Percentiles rank a stretch among this genome's conserved stretches.
phyloP scores from a whole-genome alignment of 2,329 filamentous ascomycete species.

The Fusarium fracticaudum region DNA sequence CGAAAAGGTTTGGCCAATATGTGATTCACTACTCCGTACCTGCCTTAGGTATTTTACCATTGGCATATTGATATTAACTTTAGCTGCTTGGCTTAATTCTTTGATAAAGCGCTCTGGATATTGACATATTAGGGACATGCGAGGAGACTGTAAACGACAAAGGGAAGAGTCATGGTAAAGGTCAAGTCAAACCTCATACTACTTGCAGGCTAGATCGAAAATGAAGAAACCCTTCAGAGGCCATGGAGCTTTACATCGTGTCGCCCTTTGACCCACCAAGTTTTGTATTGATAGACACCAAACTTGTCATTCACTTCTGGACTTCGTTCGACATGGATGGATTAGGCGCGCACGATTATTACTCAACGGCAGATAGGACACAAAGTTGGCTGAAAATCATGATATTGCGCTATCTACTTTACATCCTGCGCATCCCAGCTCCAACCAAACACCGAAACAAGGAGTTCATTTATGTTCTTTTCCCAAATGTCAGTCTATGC shows the following conservation, averaged over 20 bases:
- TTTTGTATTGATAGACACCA: not conserved
- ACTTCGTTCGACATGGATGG: not conserved
- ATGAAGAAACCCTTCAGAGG: not conserved
- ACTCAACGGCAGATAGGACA: not conserved
- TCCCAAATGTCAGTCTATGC: slow-evolving; percentile 46
- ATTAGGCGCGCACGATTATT: not conserved
- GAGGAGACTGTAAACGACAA: not conserved
- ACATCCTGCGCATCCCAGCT: slow-evolving; percentile 41
- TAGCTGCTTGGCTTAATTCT: not conserved
- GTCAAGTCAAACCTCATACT: not conserved
- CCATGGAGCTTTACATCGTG: not conserved
- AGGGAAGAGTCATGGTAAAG: not conserved
- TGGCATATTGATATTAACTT: no score
- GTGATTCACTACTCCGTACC: not conserved
- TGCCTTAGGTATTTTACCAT: not conserved
- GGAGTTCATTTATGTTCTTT: slow-evolving; percentile 43
- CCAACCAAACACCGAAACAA: slow-evolving; percentile 45
- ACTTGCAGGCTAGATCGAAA: not conserved
- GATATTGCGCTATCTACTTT: slow-evolving; percentile 47
- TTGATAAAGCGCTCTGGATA: not conserved
- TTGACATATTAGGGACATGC: not conserved
- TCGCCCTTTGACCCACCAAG: not conserved
- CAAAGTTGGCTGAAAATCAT: slow-evolving; percentile 29
- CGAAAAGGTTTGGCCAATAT: not conserved
- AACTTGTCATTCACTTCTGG: not conserved